Percentiles rank a stretch among this genome's conserved stretches.
These are phyloP conservation scores for Lactarius trivialis DNA, from an alignment of 768 basidiomycete genomes.

Conservation along the genomic window DNA sequence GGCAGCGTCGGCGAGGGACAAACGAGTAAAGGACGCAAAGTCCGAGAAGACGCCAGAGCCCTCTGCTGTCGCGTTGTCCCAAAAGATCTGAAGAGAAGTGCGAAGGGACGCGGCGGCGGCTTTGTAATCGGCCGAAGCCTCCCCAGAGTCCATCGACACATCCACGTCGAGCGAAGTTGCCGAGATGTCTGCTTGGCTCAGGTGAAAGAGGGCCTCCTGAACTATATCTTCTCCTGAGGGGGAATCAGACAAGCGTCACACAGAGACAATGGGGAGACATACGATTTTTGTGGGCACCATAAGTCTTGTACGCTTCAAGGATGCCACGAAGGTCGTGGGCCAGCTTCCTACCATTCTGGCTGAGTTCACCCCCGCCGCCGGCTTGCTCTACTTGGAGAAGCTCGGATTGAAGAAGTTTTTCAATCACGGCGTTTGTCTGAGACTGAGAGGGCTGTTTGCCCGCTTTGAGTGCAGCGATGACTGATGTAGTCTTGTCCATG, in stretches of 20 bases:
- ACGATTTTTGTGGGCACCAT: slow-evolving; percentile 56
- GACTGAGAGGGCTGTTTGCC: slow-evolving; percentile 62
- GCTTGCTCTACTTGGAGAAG: slow-evolving; percentile 41
- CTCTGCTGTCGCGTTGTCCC: slow-evolving; percentile 48
- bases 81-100: slow-evolving; percentile 45
- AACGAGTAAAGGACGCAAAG: slow-evolving; percentile 56
- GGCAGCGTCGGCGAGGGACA: slow-evolving; percentile 60
- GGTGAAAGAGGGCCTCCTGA: slow-evolving; percentile 61
- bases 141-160: slow-evolving; percentile 34
- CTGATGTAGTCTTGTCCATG: slow-evolving; percentile 59
- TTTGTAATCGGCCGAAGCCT: slow-evolving; percentile 44
- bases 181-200: slow-evolving; percentile 48
- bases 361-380: slow-evolving; percentile 38
- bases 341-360: slow-evolving; percentile 47
- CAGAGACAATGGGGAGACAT: neutral
- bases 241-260: neutral
- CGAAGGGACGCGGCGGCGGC: slow-evolving; percentile 46
- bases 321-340: slow-evolving; percentile 45
- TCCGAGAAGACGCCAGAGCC: slow-evolving; percentile 50
- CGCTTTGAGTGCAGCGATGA: slow-evolving; percentile 62
- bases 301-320: slow-evolving; percentile 50
- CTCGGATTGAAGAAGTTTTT: slow-evolving; percentile 47
- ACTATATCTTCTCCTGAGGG: slow-evolving; percentile 53
- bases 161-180: slow-evolving; percentile 32
- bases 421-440: slow-evolving; percentile 48